Evolutionary conservation across 768 basidiomycete species (phyloP).

Genomic region (Leccinum truebloodii): DNA sequence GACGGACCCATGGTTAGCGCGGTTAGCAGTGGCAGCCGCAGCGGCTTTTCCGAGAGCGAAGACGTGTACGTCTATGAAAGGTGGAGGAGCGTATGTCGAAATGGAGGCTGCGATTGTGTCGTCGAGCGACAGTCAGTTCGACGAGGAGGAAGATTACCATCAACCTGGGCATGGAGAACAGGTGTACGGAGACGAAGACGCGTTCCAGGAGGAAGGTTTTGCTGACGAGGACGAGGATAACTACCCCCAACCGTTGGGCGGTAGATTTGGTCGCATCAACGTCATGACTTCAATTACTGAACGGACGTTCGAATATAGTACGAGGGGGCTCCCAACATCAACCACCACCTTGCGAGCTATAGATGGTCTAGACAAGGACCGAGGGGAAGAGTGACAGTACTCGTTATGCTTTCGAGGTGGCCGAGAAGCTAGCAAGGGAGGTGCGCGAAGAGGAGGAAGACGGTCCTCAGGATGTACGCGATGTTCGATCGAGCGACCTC

Average conservation of each 20-base stretch:
- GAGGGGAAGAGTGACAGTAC: constrained; percentile 32
- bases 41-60: constrained; percentile 35
- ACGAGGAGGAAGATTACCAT: constrained; percentile 31
- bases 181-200: constrained; percentile 26
- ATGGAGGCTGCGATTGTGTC: constrained; percentile 28
- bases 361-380: constrained; percentile 25
- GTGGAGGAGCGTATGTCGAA: constrained; percentile 28
- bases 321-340: constrained; percentile 42
- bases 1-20: constrained; percentile 18
- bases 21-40: constrained; percentile 29
- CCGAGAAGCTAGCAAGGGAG: constrained; percentile 60
- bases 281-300: constrained; percentile 99
- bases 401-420: constrained; percentile 52
- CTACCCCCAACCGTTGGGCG: constrained; percentile 55
- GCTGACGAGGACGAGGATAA: constrained; percentile 34
- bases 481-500: constrained; percentile 9
- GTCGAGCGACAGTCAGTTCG: constrained; percentile 35
- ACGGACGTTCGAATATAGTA: constrained; percentile 85
- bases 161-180: constrained; percentile 12
- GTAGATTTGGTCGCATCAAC: constrained; percentile 79
- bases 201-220: constrained; percentile 30
- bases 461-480: constrained; percentile 8
- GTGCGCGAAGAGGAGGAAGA: constrained; percentile 27
- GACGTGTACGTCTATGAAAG: constrained; percentile 34
- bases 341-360: constrained; percentile 51